Conservation (phyloP, 176 grass and related monocot genomes). For the Raddia distichophylla region DNA sequence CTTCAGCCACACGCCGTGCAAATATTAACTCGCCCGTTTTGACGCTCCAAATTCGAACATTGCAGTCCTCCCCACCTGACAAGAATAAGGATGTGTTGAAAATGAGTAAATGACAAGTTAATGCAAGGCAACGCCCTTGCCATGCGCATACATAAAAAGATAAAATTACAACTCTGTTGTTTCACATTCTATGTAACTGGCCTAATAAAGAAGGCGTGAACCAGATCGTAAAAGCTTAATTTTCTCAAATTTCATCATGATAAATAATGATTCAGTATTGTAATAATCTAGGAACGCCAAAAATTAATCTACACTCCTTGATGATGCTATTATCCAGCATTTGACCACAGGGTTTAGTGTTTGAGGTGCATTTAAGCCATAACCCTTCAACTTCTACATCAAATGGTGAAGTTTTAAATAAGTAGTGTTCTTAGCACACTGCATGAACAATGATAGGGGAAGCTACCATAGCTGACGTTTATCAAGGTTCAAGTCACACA, state of each 20-base stretch:
- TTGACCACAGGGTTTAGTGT: slow-evolving; percentile 18
- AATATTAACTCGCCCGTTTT: slow-evolving; percentile 85
- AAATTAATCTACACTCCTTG: slow-evolving; percentile 6
- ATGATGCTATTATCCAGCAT: slow-evolving; percentile 10
- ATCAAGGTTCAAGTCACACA: background rate
- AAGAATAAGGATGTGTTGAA: slow-evolving; percentile 26
- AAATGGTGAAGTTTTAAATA: background rate
- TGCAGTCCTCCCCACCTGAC: slow-evolving; percentile 78
- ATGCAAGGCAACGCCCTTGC: background rate
- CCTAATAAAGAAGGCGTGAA: slow-evolving; percentile 4
- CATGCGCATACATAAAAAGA: slow-evolving; percentile 6
- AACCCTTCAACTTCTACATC: background rate
- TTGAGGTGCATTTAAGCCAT: slow-evolving; percentile 4
- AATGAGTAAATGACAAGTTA: slow-evolving; percentile 19
- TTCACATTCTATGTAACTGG: slow-evolving; percentile 1
- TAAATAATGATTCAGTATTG: background rate
- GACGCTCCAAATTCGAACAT: slow-evolving; percentile 81
- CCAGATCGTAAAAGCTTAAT: background rate
- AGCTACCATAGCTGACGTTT: slow-evolving; percentile 1
- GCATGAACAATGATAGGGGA: background rate
- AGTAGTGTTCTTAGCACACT: background rate
- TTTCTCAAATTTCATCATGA: background rate
- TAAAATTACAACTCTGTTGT: slow-evolving; percentile 5
- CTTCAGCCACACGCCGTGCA: slow-evolving; percentile 44
- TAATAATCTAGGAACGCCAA: slow-evolving; percentile 8